Evolutionary conservation across 306 rosid genomes (phyloP).

Genomic region (Cicer yamashitae): DNA sequence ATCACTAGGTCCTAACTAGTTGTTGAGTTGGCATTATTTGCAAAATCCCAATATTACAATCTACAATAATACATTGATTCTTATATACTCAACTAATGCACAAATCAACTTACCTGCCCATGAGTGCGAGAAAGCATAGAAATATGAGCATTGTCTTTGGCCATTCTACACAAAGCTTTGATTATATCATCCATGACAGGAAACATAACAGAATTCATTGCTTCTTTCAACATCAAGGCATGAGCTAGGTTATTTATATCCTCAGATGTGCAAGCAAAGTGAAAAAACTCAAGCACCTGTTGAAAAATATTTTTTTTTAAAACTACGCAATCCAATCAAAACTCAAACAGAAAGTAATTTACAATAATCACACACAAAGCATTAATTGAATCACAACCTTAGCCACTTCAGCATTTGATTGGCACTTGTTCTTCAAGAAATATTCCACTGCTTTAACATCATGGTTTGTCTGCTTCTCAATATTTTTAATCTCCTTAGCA

Average conservation of each 20-base stretch:
- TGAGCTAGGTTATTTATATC: constrained; percentile 92
- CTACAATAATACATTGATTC: constrained; percentile 12
- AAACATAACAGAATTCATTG: constrained; percentile 63
- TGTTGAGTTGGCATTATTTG: constrained; percentile 10
- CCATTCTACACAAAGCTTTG: constrained; percentile 61
- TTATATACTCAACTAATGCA: constrained; percentile 29
- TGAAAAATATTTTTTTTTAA: background rate
- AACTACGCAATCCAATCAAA: constrained; percentile 19
- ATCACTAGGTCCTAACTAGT: background rate
- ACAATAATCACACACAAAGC: background rate
- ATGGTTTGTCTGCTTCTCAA: constrained; percentile 82
- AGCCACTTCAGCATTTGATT: constrained; percentile 65
- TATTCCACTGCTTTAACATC: constrained; percentile 95
- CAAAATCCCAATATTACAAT: constrained; percentile 12
- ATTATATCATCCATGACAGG: constrained; percentile 74
- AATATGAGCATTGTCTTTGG: constrained; percentile 73
- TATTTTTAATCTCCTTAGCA: constrained; percentile 72
- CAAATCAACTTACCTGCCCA: constrained; percentile 71
- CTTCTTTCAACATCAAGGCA: constrained; percentile 85
- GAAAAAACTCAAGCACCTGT: constrained; percentile 90
- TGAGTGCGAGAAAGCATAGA: constrained; percentile 92
- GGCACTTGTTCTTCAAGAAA: constrained; percentile 80
- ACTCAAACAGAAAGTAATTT: constrained; percentile 20
- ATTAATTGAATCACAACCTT: constrained; percentile 57
- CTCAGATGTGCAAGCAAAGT: constrained; percentile 92